Conservation (phyloP, 768 basidiomycete genomes). For the Xerocomellus amylosporus region DNA sequence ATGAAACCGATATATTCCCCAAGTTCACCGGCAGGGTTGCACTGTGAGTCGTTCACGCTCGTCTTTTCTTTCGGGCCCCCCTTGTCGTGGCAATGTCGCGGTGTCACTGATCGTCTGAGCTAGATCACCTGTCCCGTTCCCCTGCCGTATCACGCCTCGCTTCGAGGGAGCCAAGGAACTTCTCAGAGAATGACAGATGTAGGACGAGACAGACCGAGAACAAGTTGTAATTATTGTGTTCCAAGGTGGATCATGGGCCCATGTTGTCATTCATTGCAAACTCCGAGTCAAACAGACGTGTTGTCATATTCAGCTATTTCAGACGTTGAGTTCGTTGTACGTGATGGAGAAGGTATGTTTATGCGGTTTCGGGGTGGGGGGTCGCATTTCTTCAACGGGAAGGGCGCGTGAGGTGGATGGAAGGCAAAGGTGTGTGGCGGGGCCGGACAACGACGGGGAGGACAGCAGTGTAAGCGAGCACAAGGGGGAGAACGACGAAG, state of each 20-base stretch:
- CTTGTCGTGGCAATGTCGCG: neutral
- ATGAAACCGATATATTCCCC: conserved; percentile 22
- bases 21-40: conserved; percentile 15
- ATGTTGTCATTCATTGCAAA: neutral
- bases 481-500: too few species aligned
- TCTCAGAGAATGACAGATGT: neutral
- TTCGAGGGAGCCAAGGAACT: conserved; percentile 6
- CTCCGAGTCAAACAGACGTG: neutral
- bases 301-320: too few species aligned
- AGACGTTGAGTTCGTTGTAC: too few species aligned
- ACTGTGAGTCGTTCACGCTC: conserved; percentile 8
- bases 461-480: too few species aligned
- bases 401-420: too few species aligned
- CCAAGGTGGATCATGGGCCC: neutral
- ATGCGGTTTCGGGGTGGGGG: too few species aligned
- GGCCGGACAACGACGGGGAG: too few species aligned
- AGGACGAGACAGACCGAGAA: neutral
- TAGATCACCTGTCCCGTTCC: conserved; percentile 18
- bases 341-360: too few species aligned
- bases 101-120: neutral
- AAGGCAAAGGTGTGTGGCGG: too few species aligned
- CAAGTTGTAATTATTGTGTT: neutral
- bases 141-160: conserved; percentile 21
- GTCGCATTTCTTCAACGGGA: too few species aligned
- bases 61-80: too few species aligned